Base-by-base conservation (phyloP, 1,284 basidiomycete species). In the Meripilus lineatus region DNA sequence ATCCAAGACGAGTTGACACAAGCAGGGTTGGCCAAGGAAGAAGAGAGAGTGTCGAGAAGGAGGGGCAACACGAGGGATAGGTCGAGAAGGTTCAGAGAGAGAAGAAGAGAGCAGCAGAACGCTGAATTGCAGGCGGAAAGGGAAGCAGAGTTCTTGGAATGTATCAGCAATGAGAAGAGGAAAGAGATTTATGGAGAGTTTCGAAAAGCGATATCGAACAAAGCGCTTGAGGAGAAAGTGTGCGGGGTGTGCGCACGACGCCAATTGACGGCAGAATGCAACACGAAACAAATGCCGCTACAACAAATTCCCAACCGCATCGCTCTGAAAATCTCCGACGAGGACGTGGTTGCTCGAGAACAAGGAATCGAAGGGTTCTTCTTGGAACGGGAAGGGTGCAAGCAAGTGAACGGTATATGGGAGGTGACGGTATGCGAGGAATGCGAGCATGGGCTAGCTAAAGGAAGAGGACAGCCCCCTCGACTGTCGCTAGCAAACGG, bases 391-490 rank as follows among this genome's bases (percentile, higher is more conserved):
- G 28, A 10, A n/a, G 28, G 10, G 28, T n/a, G 28, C 28, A 32
- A 32, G 28, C 10, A 32, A n/a, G 10, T 32, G 28, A 32, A 32
- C n/a, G 28, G 28, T 10, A n/a, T 10, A 32, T n/a, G 10, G 28
- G n/a, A 32, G 28, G 28, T 32, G 28, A n/a, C n/a, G 10, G 28
- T 32, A 32, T 32, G 28, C n/a, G 28, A 32, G 10, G 28, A 32
- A 10, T 32, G 28, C 28, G 10, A 10, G 28, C 28, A 32, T 10
- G 10, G 10, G 28, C n/a, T 32, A n/a, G n/a, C 10, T 10, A 32
- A 32, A 10, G n/a, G 28, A 32, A 36, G n/a, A n/a, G n/a, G n/a
- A n/a, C n/a, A n/a, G n/a, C 39, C 39, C n/a, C 39, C 39, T 6
- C 6, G 6, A 8, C 20, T 8, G 5, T 10, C 26, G 6, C 18